Base-by-base conservation (phyloP, 495 filamentous ascomycete species). In the Daldinia concentrica region DNA sequence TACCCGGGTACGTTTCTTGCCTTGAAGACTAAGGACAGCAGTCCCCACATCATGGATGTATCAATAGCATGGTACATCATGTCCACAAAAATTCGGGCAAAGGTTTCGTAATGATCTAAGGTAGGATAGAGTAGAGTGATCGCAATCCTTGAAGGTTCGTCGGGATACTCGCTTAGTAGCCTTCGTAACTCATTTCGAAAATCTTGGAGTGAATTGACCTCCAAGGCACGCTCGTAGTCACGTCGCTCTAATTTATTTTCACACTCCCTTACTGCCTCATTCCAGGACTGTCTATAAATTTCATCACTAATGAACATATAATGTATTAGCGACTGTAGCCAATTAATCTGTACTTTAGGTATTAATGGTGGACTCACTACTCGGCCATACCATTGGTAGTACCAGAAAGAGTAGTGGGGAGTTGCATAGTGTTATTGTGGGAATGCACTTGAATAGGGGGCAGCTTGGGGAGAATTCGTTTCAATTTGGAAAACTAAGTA, bases 41-140 rank as follows among this genome's bases (percentile, higher is more conserved):
- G 24, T 2, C 64, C 64, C 64, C 64, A 68, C 64, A 68, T 68
- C 64, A 68, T 62, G 0, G 64, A 68, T 24, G 48, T 62, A 36
- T 61, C 64, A 3, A 68, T 32, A 14, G 43, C 45, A 15, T 56
- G 60, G 22, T 3, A 6, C 64, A 68, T 68, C 45, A 61, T 61
- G 19, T 48, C 17, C 15, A 68, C 57, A n/a, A 68, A 68, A 11
- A 30, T 34, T 9, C 12, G 32, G 11, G 64, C 64, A 12, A 68
- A 68, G 1, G 26, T 41, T 22, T 68, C 64, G 58, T 68, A 68
- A 19, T 68, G 57, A 14, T 61, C 58, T 12, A 68, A 41, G 6
- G 34, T 41, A 17, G 64, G 64, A 43, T 56, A 34, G 26, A 64
- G 30, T 8, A 64, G 50, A 24, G 4, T 6, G 8, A 64, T 64